phyloP scores from a whole-genome alignment of 2,329 filamentous ascomycete genomes.

The Aureobasidium zeae region DNA sequence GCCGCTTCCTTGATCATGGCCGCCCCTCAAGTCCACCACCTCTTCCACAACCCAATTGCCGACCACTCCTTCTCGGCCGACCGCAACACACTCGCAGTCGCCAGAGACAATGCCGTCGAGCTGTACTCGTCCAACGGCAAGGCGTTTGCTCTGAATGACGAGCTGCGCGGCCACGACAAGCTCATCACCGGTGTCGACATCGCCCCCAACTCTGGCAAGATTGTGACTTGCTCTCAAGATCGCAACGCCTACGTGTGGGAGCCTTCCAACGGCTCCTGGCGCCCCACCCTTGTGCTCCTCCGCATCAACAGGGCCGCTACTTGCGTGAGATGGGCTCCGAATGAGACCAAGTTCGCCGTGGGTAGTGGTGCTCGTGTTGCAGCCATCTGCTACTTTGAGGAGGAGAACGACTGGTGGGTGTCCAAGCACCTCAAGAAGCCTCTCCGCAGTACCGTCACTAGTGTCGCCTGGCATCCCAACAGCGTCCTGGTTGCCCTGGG shows the following conservation, averaged over 20 bases:
- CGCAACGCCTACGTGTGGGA: conserved; percentile 98
- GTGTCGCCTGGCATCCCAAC: conserved; percentile 94
- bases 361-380: conserved; percentile 93
- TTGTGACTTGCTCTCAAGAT: conserved; percentile 97
- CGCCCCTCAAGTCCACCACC: conserved; percentile 82
- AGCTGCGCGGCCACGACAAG: conserved; percentile 95
- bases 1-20: conserved; percentile 62
- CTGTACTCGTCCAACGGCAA: conserved; percentile 67
- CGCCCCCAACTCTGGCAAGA: conserved; percentile 78
- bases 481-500: conserved; percentile 89
- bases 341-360: conserved; percentile 94
- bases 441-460: conserved; percentile 92
- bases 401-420: conserved; percentile 99
- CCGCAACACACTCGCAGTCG: conserved; percentile 77
- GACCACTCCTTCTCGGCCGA: conserved; percentile 98
- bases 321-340: conserved; percentile 93
- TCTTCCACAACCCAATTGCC: conserved; percentile 92
- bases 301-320: conserved; percentile 95
- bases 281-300: conserved; percentile 90
- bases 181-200: conserved; percentile 94
- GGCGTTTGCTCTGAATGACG: conserved; percentile 76
- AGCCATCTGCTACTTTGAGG: conserved; percentile 95
- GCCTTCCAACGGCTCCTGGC: conserved; percentile 74
- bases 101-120: conserved; percentile 82
- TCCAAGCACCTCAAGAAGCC: conserved; percentile 99